Evolutionary conservation across 2,329 filamentous ascomycete genomes (phyloP).

Genomic region (Sporothrix protearum): DNA sequence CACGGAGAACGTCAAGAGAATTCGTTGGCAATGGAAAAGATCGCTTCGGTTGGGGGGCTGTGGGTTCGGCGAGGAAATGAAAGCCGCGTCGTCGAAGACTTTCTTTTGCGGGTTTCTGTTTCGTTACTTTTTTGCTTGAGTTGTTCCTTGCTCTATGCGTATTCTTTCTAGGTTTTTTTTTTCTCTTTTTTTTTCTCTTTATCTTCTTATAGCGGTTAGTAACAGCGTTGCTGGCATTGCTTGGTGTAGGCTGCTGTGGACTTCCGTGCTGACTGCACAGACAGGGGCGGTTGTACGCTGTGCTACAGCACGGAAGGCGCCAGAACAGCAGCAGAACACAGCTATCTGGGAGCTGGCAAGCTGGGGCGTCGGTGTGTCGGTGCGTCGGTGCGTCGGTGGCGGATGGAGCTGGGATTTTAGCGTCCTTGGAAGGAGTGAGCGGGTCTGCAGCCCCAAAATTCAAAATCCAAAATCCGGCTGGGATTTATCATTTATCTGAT

Average conservation of each 20-base stretch:
- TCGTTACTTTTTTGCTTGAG: not conserved
- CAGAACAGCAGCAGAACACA: not conserved
- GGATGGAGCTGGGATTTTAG: slow-evolving; percentile 3
- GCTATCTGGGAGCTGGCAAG: slow-evolving; percentile 18
- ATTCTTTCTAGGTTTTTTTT: not conserved
- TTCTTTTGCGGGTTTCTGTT: slow-evolving; percentile 12
- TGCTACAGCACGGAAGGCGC: not conserved
- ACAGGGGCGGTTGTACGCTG: not conserved
- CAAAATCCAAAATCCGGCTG: too few relatives aligned
- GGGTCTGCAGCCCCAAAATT: not conserved
- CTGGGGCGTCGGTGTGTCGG: not conserved
- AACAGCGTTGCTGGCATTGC: not conserved
- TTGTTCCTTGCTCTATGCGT: too few relatives aligned
- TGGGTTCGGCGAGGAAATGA: slow-evolving; percentile 20
- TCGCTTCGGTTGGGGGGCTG: not conserved
- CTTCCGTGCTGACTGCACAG: slow-evolving; percentile 17
- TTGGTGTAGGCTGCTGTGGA: not conserved
- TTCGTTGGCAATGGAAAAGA: slow-evolving; percentile 16
- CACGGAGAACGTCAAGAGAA: not conserved
- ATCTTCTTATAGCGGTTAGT: not conserved
- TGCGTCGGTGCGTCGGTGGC: not conserved
- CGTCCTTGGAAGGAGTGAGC: slow-evolving; percentile 3
- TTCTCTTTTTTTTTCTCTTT: not conserved
- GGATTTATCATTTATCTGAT: too few relatives aligned
- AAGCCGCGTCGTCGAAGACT: slow-evolving; percentile 20